A percentile compares a stretch with the other conserved stretches of the same genome.
phyloP scores from a whole-genome alignment of 495 filamentous ascomycete species.

The Penicillium antarcticum region DNA sequence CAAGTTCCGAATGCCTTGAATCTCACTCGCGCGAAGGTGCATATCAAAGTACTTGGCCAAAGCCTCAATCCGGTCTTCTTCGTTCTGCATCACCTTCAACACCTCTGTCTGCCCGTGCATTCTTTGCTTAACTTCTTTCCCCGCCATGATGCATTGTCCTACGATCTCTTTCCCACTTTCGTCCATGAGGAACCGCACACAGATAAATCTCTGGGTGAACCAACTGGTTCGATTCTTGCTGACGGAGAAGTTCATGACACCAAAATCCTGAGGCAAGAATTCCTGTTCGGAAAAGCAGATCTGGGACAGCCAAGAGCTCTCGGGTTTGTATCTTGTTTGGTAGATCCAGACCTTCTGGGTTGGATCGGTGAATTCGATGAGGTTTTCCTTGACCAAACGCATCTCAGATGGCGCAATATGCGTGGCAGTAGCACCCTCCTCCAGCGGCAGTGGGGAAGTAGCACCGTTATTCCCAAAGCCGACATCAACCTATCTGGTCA shows the following conservation, averaged over 20 bases:
- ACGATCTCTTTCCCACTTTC: constrained; percentile 36
- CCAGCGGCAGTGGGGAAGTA: constrained; percentile 51
- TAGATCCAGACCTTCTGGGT: constrained; percentile 57
- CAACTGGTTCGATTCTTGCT: constrained; percentile 42
- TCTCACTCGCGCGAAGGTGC: constrained; percentile 49
- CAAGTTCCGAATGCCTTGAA: constrained; percentile 45
- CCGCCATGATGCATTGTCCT: constrained; percentile 56
- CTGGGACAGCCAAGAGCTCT: constrained; percentile 47
- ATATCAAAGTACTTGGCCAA: constrained; percentile 57
- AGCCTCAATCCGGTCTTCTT: constrained; percentile 51
- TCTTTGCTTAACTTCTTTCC: constrained; percentile 53
- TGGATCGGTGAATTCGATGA: constrained; percentile 40
- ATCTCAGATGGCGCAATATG: constrained; percentile 48
- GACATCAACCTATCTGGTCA: constrained; percentile 56
- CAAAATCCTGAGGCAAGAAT: constrained; percentile 56
- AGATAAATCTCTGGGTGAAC: constrained; percentile 53
- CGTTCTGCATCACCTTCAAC: constrained; percentile 42
- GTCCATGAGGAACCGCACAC: constrained; percentile 49
- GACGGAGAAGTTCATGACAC: constrained; percentile 58
- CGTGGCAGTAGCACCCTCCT: constrained; percentile 33
- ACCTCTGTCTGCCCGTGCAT: constrained; percentile 51
- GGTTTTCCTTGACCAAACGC: constrained; percentile 42
- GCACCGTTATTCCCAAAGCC: constrained; percentile 63
- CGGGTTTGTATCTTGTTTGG: constrained; percentile 45
- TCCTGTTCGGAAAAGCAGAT: constrained; percentile 61